Percentiles rank a stretch among this genome's conserved stretches.
These are phyloP conservation scores for Clausena lansium DNA, from an alignment of 345 rosid species.

Conservation along the genomic window DNA sequence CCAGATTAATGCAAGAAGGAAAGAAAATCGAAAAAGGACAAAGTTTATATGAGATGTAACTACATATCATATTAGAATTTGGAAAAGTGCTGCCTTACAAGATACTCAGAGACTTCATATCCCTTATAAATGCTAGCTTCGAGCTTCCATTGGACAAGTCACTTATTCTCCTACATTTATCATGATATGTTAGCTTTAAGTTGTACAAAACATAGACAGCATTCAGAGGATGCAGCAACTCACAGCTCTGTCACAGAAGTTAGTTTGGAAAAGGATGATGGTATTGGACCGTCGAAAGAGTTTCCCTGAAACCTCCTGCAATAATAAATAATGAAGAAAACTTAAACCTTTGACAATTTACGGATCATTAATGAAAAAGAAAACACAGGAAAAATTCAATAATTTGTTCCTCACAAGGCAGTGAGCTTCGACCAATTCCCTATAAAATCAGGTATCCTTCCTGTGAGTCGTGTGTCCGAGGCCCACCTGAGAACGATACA, in stretches of 20 bases:
- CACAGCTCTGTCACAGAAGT: slow-evolving; percentile 53
- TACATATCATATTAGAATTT: not conserved
- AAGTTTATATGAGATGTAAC: not conserved
- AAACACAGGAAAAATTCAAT: not conserved
- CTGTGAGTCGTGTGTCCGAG: slow-evolving; percentile 54
- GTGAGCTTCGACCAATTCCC: slow-evolving; percentile 61
- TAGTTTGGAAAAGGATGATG: slow-evolving; percentile 52
- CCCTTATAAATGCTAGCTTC: slow-evolving; percentile 46
- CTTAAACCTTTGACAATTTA: not conserved
- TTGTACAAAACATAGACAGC: not conserved
- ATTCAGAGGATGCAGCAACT: slow-evolving; percentile 22
- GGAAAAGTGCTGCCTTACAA: slow-evolving; percentile 39
- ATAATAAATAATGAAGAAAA: not conserved
- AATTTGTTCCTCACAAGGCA: slow-evolving; percentile 37
- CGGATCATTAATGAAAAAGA: not conserved
- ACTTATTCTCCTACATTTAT: slow-evolving; percentile 56
- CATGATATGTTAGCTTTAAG: slow-evolving; percentile 3
- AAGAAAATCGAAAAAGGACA: not conserved
- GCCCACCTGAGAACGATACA: slow-evolving; percentile 47
- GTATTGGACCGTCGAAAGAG: slow-evolving; percentile 62
- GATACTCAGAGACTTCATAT: slow-evolving; percentile 41
- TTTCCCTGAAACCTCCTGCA: slow-evolving; percentile 73
- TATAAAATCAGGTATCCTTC: slow-evolving; percentile 64
- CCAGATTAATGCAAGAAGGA: not conserved
- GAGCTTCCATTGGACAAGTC: slow-evolving; percentile 57